Evolutionary conservation across 1,284 basidiomycete genomes (phyloP).

Genomic region (Rhodofomes roseus): DNA sequence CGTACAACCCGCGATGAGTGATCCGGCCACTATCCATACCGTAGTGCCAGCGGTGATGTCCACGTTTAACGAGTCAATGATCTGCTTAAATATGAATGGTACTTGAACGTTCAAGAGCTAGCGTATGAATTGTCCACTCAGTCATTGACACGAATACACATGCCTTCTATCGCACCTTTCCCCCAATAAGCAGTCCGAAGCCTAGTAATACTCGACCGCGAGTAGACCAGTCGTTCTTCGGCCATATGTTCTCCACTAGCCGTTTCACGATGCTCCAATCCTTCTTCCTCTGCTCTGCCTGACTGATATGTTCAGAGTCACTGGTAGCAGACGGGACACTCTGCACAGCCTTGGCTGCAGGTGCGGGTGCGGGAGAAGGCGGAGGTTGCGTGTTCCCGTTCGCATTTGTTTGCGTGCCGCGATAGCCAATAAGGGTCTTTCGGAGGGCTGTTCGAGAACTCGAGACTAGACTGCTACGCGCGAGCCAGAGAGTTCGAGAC

Average conservation of each 20-base stretch:
- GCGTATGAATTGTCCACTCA: background rate
- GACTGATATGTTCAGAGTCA: conserved; percentile 17
- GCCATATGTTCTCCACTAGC: conserved; percentile 71
- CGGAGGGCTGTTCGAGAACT: background rate
- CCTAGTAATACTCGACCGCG: conserved; percentile 81
- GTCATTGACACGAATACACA: conserved; percentile 30
- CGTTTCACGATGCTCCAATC: conserved; percentile 69
- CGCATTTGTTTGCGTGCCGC: background rate
- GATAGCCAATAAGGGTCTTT: background rate
- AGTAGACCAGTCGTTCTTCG: conserved; percentile 72
- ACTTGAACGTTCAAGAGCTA: conserved; percentile 92
- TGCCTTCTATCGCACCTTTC: conserved; percentile 62
- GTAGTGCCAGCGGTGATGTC: conserved; percentile 77
- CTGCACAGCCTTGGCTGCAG: background rate
- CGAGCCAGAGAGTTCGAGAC: background rate
- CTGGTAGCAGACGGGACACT: background rate
- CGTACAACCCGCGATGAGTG: conserved; percentile 88
- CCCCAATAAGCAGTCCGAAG: conserved; percentile 76
- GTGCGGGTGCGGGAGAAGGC: background rate
- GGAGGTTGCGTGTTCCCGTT: background rate
- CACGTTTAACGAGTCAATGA: conserved; percentile 89
- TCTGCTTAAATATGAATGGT: conserved; percentile 90
- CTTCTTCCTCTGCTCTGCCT: conserved; percentile 53
- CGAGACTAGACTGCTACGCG: background rate
- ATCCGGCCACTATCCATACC: conserved; percentile 89